Conservation (phyloP, 306 rosid species). For the Canavalia ensiformis region DNA sequence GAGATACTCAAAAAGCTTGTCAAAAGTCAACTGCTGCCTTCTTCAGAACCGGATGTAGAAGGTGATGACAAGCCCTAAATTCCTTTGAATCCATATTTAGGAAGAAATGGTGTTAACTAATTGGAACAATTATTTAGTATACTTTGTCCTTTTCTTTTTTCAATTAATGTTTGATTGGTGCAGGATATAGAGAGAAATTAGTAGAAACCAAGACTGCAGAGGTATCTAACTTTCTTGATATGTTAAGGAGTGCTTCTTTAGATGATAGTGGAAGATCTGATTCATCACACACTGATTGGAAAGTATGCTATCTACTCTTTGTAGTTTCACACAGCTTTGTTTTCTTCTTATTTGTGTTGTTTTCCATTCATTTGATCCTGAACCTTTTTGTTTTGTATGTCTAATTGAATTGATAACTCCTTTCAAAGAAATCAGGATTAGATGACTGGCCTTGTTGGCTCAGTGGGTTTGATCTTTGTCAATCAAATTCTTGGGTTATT, state of each 20-base stretch:
- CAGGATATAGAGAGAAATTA: slow-evolving; percentile 64
- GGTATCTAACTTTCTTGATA: slow-evolving; percentile 76
- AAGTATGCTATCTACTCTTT: slow-evolving; percentile 62
- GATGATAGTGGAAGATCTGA: slow-evolving; percentile 51
- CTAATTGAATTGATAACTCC: background rate
- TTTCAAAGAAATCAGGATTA: background rate
- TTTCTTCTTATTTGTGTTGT: slow-evolving; percentile 23
- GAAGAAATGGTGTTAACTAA: background rate
- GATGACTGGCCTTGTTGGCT: slow-evolving; percentile 25
- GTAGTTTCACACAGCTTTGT: slow-evolving; percentile 21
- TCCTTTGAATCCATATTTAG: slow-evolving; percentile 33
- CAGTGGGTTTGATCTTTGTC: slow-evolving; percentile 12
- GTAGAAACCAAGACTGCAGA: slow-evolving; percentile 68
- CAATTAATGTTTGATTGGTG: slow-evolving; percentile 43
- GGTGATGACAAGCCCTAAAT: slow-evolving; percentile 55
- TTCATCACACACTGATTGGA: slow-evolving; percentile 73
- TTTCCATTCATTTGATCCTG: slow-evolving; percentile 5
- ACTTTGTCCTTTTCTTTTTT: background rate
- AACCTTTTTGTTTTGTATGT: slow-evolving; percentile 1
- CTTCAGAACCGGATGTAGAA: slow-evolving; percentile 58
- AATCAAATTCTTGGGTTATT: background rate
- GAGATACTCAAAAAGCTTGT: slow-evolving; percentile 70
- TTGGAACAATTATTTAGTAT: slow-evolving; percentile 6
- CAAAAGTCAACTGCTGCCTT: slow-evolving; percentile 63
- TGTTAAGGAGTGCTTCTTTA: slow-evolving; percentile 80